phyloP scores from a whole-genome alignment of 208 protist species.

The Acanthamoeba lenticulata region DNA sequence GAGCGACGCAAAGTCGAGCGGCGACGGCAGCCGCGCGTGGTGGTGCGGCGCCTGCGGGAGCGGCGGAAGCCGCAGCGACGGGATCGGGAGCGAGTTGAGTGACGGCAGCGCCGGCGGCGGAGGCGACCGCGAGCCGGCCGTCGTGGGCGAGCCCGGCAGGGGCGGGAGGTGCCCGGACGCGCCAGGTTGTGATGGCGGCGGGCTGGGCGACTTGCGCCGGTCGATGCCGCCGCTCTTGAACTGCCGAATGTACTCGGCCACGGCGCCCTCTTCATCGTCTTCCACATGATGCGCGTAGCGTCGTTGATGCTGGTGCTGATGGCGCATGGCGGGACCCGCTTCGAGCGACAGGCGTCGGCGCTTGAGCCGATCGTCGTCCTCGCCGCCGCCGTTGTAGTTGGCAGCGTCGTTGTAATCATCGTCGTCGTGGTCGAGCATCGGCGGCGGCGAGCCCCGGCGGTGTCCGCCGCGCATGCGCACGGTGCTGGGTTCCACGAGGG shows the following conservation, averaged over 20 bases:
- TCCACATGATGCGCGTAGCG: too few species aligned
- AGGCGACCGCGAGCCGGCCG: not conserved
- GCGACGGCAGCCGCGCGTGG: not conserved
- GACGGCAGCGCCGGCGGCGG: not conserved
- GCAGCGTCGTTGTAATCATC: not conserved
- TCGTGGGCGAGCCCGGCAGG: not conserved
- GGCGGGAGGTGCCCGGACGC: not conserved
- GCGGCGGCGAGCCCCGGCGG: not conserved
- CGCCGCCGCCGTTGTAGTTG: not conserved
- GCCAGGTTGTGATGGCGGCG: not conserved
- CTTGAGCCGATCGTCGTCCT: not conserved
- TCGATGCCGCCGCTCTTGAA: constrained; percentile 25
- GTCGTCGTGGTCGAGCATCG: not conserved
- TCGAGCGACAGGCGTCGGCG: not conserved
- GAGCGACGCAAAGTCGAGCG: not conserved
- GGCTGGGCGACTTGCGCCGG: constrained; percentile 16
- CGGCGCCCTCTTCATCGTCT: constrained; percentile 20
- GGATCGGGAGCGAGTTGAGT: not conserved
- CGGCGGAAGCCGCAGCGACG: not conserved
- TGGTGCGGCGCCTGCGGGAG: not conserved
- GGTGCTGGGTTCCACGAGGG: not conserved
- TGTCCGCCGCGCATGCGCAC: not conserved
- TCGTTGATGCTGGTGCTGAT: not conserved
- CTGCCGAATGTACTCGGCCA: constrained; percentile 41
- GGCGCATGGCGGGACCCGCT: too few species aligned